These are phyloP conservation scores for Mariannaea sp. DNA, from an alignment of 2,329 filamentous ascomycete genomes.

Conservation along the genomic window DNA sequence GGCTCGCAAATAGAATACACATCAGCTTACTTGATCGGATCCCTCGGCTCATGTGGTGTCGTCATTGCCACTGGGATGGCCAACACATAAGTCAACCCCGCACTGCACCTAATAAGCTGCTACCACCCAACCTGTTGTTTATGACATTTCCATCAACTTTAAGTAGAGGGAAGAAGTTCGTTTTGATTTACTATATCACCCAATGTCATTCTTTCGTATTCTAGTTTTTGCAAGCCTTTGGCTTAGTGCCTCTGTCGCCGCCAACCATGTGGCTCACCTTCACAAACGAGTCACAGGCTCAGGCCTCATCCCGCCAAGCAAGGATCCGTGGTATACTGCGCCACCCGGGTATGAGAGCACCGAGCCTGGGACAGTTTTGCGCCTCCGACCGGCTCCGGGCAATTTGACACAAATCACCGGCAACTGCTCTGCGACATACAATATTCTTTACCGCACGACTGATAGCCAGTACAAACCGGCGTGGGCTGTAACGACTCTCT, in stretches of 20 bases:
- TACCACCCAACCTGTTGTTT: not conserved
- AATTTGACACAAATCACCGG: slow-evolving; percentile 28
- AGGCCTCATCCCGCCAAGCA: slow-evolving; percentile 23
- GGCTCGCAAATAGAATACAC: not conserved
- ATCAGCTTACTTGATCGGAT: not conserved
- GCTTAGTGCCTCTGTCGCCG: slow-evolving; percentile 14
- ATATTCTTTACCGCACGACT: slow-evolving; percentile 34
- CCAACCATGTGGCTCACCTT: slow-evolving; percentile 4
- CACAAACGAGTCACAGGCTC: slow-evolving; percentile 11
- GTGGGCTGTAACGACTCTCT: slow-evolving; percentile 34
- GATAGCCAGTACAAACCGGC: slow-evolving; percentile 32
- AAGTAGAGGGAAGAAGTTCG: not conserved
- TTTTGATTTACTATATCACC: not conserved
- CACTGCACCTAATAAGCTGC: no score
- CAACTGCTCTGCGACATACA: slow-evolving; percentile 31
- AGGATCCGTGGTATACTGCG: slow-evolving; percentile 35
- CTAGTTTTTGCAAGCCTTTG: slow-evolving; percentile 27
- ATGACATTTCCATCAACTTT: not conserved
- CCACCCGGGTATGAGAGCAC: slow-evolving; percentile 26
- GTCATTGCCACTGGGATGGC: not conserved
- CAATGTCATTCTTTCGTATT: slow-evolving; percentile 21
- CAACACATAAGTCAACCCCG: not conserved
- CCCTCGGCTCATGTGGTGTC: not conserved
- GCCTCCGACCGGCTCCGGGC: slow-evolving; percentile 30
- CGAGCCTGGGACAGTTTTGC: slow-evolving; percentile 32